Conservation (phyloP, 2,329 filamentous ascomycete genomes). For the Colletotrichum echinochloae region DNA sequence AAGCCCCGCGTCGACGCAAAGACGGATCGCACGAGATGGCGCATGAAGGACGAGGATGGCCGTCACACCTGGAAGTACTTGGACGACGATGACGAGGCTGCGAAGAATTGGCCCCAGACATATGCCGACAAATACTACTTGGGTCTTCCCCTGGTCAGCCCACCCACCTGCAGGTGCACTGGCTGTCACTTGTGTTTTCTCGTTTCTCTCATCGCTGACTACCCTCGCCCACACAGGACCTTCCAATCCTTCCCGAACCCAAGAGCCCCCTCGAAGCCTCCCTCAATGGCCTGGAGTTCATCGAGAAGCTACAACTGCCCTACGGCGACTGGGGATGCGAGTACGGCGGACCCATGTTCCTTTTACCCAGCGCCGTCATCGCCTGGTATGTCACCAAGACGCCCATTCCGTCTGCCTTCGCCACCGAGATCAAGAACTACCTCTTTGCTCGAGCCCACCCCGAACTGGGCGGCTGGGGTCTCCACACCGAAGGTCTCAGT, state of each 20-base stretch:
- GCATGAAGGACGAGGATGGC: slow-evolving; percentile 84
- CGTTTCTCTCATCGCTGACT: slow-evolving; percentile 3
- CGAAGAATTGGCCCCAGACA: slow-evolving; percentile 84
- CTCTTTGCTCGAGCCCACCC: slow-evolving; percentile 86
- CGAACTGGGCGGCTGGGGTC: slow-evolving; percentile 94
- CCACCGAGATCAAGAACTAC: slow-evolving; percentile 92
- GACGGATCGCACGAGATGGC: slow-evolving; percentile 88
- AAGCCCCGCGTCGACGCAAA: slow-evolving; percentile 63
- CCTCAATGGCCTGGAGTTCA: slow-evolving; percentile 87
- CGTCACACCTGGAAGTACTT: slow-evolving; percentile 96
- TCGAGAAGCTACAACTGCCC: slow-evolving; percentile 87
- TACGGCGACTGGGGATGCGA: slow-evolving; percentile 97
- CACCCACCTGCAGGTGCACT: slow-evolving; percentile 18
- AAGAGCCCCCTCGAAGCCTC: slow-evolving; percentile 82
- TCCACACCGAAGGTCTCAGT: slow-evolving; percentile 94
- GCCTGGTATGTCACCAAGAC: slow-evolving; percentile 92
- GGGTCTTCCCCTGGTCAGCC: slow-evolving; percentile 78
- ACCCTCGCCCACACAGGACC: slow-evolving; percentile 64
- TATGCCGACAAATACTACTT: slow-evolving; percentile 91
- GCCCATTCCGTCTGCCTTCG: slow-evolving; percentile 82
- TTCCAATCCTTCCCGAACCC: slow-evolving; percentile 78
- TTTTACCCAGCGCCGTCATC: slow-evolving; percentile 86
- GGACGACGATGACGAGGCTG: slow-evolving; percentile 76
- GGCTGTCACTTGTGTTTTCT: neutral
- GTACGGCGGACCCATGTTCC: slow-evolving; percentile 97